These are phyloP conservation scores for Verticillium alfalfae DNA, from an alignment of 2,329 filamentous ascomycete genomes.

Conservation along the genomic window DNA sequence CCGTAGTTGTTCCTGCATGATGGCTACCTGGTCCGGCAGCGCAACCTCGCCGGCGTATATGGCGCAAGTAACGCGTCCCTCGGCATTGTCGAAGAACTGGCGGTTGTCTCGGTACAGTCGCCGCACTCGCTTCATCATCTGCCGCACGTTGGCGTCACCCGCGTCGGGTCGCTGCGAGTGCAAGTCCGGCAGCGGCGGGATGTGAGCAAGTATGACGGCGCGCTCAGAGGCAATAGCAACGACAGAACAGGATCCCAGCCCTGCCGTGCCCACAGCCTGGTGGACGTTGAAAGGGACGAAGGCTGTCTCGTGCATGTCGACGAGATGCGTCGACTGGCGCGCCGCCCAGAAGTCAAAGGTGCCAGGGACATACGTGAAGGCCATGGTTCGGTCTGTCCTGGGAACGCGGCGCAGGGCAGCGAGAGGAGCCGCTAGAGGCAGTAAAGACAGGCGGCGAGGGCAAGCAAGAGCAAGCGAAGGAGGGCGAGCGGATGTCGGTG, in stretches of 20 bases:
- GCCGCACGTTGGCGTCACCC: not conserved
- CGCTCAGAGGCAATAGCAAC: slow-evolving; percentile 43
- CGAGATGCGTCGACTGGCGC: not conserved
- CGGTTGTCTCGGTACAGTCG: not conserved
- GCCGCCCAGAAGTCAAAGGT: not conserved
- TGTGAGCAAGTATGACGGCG: not conserved
- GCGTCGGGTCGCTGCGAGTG: not conserved
- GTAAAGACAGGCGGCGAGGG: too few relatives aligned
- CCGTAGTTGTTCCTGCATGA: not conserved
- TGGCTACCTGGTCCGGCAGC: not conserved
- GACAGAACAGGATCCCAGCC: not conserved
- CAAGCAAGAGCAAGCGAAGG: too few relatives aligned
- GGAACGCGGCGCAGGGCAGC: too few relatives aligned
- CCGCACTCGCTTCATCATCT: not conserved
- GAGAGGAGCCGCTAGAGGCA: too few relatives aligned
- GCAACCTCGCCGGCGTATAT: not conserved
- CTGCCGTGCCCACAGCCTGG: not conserved
- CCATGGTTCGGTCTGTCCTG: not conserved
- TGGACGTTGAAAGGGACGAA: not conserved
- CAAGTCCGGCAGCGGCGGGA: not conserved
- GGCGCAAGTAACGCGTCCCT: not conserved
- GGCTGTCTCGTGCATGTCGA: not conserved
- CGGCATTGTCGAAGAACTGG: not conserved
- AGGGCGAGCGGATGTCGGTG: too few relatives aligned
- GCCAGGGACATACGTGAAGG: not conserved